Base-by-base conservation (phyloP, 768 basidiomycete species). In the Plicaturopsis crispa region DNA sequence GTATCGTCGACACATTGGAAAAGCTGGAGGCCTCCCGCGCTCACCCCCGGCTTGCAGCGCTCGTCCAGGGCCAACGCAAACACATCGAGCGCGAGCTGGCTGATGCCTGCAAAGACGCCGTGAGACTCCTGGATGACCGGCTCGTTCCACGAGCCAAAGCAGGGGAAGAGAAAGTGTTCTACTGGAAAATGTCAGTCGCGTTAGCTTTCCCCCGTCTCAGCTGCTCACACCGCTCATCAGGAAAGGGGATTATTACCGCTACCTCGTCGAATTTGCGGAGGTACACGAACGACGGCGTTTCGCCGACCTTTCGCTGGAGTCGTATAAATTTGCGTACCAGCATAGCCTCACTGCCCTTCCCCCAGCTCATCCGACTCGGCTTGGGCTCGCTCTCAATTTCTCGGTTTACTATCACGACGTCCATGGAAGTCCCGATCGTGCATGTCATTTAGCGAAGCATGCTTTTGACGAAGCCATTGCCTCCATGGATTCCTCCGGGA, bases 391-490 rank as follows among this genome's bases (percentile, higher is more conserved):
- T 23, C 70, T 93, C 52, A 93, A 92, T 66, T 91, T 93, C 63
- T 82, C 87, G n/a, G 90, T 93, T 36, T 93, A 86, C 67, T 91
- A 85, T 59, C 89, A 89, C 57, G 73, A 92, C 57, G 86, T 91
- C 51, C 72, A 78, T 47, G 79, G 81, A 59, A 84, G 82, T 54
- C 86, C 90, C 18, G 84, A 88, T 53, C 71, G 84, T 45, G 89
- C 89, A 22, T 90, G 87, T 57, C 84, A 85, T 56, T 69, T 92
- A 42, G 89, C 87, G 36, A 92, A 92, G 63, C 84, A 87, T 54
- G 90, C 89, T 3, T 90, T 93, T 57, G 90, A 93, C 59, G 86
- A 90, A 50, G 90, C 89, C 5, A 79, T 93, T 40, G 68, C 74
- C 42, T 78, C 80, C 54, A 64, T 85, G 53, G 61, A 63, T 38